phyloP scores from a whole-genome alignment of 2,329 filamentous ascomycete genomes.

The Byssothecium circinans region DNA sequence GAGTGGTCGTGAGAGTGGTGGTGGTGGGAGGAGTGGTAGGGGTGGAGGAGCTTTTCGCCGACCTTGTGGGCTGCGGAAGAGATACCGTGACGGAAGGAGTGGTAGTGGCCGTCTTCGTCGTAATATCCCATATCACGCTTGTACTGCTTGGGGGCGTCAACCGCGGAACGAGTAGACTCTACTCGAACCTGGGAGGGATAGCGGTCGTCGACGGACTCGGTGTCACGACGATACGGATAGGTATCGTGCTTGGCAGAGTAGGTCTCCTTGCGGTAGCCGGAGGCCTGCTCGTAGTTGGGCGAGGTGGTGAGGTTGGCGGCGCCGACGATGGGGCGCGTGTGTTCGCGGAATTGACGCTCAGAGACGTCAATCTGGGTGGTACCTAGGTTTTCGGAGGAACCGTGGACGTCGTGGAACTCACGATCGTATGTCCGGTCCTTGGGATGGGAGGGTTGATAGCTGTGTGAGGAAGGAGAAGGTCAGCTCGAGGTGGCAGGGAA shows the following conservation, averaged over 20 bases:
- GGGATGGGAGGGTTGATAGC: slow-evolving; percentile 59
- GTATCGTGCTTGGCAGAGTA: slow-evolving; percentile 47
- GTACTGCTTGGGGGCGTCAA: slow-evolving; percentile 54
- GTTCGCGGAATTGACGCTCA: slow-evolving; percentile 68
- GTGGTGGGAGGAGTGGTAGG: slow-evolving; percentile 61
- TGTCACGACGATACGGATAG: slow-evolving; percentile 39
- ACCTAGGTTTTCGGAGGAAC: slow-evolving; percentile 55
- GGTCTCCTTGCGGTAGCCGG: slow-evolving; percentile 41
- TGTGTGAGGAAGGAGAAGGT: slow-evolving; percentile 45
- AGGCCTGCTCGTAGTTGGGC: slow-evolving; percentile 44
- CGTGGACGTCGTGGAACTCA: slow-evolving; percentile 51
- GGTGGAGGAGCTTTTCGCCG: slow-evolving; percentile 66
- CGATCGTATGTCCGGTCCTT: slow-evolving; percentile 55
- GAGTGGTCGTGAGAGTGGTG: slow-evolving; percentile 46
- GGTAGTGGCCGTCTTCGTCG: slow-evolving; percentile 77
- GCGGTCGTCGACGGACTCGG: slow-evolving; percentile 41
- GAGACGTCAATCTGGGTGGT: slow-evolving; percentile 60
- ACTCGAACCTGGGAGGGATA: slow-evolving; percentile 54
- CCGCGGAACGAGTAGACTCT: slow-evolving; percentile 53
- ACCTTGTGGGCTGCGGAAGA: slow-evolving; percentile 59
- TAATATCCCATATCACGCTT: slow-evolving; percentile 75
- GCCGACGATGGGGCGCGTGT: slow-evolving; percentile 56
- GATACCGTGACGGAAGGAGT: slow-evolving; percentile 72
- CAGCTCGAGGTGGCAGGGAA: slow-evolving; percentile 40
- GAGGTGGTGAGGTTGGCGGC: slow-evolving; percentile 43